These are phyloP conservation scores for Talaromyces nanjingensis DNA, from an alignment of 495 filamentous ascomycete genomes.

Conservation along the genomic window DNA sequence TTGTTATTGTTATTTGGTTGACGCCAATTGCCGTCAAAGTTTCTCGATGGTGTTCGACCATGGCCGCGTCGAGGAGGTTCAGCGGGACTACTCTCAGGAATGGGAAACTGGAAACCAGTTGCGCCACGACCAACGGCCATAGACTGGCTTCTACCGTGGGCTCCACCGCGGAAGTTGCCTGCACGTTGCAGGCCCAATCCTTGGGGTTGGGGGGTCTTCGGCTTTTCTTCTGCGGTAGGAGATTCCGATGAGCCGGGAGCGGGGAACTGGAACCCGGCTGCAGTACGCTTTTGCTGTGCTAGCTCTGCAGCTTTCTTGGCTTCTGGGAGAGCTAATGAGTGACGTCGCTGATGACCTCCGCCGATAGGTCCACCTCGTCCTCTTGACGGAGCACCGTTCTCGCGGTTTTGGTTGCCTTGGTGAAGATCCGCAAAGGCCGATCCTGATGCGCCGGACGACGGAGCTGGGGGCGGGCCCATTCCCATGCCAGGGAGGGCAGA, in stretches of 20 bases:
- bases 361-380: conserved; percentile 68
- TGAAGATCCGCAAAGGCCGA: conserved; percentile 72
- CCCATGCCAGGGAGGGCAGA: conserved; percentile 91
- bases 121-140: conserved; percentile 62
- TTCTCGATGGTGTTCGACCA: conserved; percentile 72
- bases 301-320: conserved; percentile 96
- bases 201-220: conserved; percentile 32
- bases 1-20: conserved; percentile 69
- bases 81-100: conserved; percentile 48
- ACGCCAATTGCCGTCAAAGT: conserved; percentile 97
- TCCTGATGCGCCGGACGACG: conserved; percentile 90
- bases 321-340: conserved; percentile 90
- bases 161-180: conserved; percentile 40
- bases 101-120: conserved; percentile 68
- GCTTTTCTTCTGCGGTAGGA: conserved; percentile 32
- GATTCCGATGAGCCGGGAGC: conserved; percentile 51
- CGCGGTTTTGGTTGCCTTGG: conserved; percentile 55
- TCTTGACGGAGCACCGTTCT: conserved; percentile 64
- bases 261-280: conserved; percentile 92
- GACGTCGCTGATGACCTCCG: conserved; percentile 83
- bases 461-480: conserved; percentile 84
- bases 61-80: conserved; percentile 75
- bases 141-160: conserved; percentile 62
- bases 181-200: conserved; percentile 40
- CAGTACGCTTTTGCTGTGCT: conserved; percentile 93